These are phyloP conservation scores for Kalmusia sp. DNA, from an alignment of 2,329 filamentous ascomycete genomes.

Conservation along the genomic window DNA sequence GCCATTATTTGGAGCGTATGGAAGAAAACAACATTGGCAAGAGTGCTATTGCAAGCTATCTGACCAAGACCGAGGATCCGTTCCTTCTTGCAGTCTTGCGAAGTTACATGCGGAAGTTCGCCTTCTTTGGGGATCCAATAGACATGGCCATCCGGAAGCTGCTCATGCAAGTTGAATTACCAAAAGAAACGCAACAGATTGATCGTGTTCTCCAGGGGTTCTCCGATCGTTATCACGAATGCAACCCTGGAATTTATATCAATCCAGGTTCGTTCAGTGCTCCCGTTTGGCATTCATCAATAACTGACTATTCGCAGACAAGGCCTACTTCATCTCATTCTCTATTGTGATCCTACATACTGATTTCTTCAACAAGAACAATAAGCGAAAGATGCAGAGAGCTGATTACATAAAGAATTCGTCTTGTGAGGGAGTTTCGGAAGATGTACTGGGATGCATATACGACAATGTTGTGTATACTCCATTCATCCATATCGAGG, in stretches of 20 bases:
- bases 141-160: conserved; percentile 97
- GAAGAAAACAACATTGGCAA: conserved; percentile 80
- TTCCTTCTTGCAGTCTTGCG: conserved; percentile 85
- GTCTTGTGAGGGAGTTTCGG: conserved; percentile 86
- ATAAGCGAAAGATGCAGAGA: conserved; percentile 99
- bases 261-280: conserved; percentile 63
- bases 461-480: conserved; percentile 99
- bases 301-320: conserved; percentile 61
- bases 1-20: conserved; percentile 83
- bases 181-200: conserved; percentile 97
- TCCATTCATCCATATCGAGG: conserved; percentile 96
- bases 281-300: no score
- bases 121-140: conserved; percentile 95
- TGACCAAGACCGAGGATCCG: conserved; percentile 85
- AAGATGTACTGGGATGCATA: conserved; percentile 92
- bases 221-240: conserved; percentile 96
- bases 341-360: conserved; percentile 96
- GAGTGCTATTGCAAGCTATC: conserved; percentile 80
- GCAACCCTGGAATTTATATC: conserved; percentile 94
- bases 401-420: conserved; percentile 95
- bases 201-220: conserved; percentile 94
- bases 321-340: conserved; percentile 98
- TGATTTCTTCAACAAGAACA: conserved; percentile 99
- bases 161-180: conserved; percentile 93
- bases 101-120: conserved; percentile 94